A percentile compares a stretch with the other conserved stretches of the same genome.
These are phyloP conservation scores for Fusarium citri DNA, from an alignment of 2,329 filamentous ascomycete species.

Conservation along the genomic window DNA sequence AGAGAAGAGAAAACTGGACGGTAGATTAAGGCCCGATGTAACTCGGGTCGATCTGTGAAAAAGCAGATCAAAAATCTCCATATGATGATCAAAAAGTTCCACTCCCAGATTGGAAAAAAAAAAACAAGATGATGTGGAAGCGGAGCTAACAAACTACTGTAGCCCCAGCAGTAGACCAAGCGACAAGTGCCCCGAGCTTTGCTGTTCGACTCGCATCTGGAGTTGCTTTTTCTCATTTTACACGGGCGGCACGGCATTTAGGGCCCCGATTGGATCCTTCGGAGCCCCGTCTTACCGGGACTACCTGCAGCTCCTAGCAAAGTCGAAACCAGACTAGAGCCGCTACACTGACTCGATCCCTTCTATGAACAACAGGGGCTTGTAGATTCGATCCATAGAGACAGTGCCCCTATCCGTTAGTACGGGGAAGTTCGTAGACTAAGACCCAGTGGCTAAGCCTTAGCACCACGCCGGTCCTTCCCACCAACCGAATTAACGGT, in stretches of 20 bases:
- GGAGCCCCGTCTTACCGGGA: not conserved
- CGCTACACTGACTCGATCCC: not conserved
- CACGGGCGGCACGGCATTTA: not conserved
- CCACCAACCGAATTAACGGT: not conserved
- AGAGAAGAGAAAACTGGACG: not conserved
- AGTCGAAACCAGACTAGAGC: not conserved
- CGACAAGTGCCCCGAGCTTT: not conserved
- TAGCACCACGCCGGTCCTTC: not conserved
- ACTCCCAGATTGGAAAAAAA: not conserved
- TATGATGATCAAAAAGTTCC: not conserved
- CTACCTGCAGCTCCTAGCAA: not conserved
- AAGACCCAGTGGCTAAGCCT: conserved; percentile 1
- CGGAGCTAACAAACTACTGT: not conserved
- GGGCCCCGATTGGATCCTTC: not conserved
- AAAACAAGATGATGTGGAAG: not conserved
- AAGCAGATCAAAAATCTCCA: not conserved
- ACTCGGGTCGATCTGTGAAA: not conserved
- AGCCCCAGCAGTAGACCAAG: not conserved
- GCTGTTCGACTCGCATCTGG: not conserved
- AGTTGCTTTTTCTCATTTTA: not conserved
- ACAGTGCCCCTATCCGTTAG: not conserved
- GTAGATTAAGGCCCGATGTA: not conserved
- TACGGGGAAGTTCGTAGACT: not conserved
- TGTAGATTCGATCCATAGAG: not conserved
- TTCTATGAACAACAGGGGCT: not conserved